Evolutionary conservation across 2,329 filamentous ascomycete species (phyloP).

Genomic region (Monosporascus sp.): DNA sequence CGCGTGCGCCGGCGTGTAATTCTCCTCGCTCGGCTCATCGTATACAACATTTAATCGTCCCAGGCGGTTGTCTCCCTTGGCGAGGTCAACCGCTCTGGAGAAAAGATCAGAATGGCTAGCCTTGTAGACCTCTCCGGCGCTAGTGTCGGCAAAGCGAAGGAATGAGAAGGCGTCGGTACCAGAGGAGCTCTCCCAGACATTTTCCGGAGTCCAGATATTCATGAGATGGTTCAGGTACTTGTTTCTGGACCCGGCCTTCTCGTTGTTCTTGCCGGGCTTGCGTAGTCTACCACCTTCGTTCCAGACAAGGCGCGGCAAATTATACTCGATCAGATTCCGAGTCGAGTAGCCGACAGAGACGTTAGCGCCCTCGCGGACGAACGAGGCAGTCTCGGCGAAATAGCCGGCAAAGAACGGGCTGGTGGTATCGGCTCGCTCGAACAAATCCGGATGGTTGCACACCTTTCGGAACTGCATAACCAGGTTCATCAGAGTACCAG

Average conservation of each 20-base stretch:
- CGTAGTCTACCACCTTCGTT: slow-evolving; percentile 72
- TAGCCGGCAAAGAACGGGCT: slow-evolving; percentile 80
- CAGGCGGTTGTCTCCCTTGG: slow-evolving; percentile 53
- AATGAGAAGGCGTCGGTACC: slow-evolving; percentile 74
- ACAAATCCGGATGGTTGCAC: slow-evolving; percentile 96
- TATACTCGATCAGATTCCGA: slow-evolving; percentile 78
- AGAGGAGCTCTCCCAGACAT: slow-evolving; percentile 61
- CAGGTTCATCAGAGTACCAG: slow-evolving; percentile 94
- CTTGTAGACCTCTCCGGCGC: slow-evolving; percentile 65
- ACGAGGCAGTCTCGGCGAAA: slow-evolving; percentile 93
- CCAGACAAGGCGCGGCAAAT: slow-evolving; percentile 76
- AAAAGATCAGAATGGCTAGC: slow-evolving; percentile 68
- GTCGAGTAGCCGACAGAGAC: slow-evolving; percentile 83
- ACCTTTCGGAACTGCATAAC: slow-evolving; percentile 99
- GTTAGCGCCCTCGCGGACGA: slow-evolving; percentile 79
- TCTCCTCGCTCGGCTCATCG: slow-evolving; percentile 55
- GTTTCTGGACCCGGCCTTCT: slow-evolving; percentile 70
- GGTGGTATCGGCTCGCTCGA: slow-evolving; percentile 86
- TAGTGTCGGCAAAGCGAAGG: slow-evolving; percentile 79
- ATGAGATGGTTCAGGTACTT: slow-evolving; percentile 75
- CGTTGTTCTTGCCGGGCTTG: slow-evolving; percentile 68
- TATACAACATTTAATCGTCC: slow-evolving; percentile 65
- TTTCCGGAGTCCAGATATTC: slow-evolving; percentile 83
- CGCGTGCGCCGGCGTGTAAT: slow-evolving; percentile 67
- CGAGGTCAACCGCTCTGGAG: slow-evolving; percentile 62